A percentile compares a stretch with the other conserved stretches of the same genome.
Conservation (phyloP, 768 basidiomycete genomes). For the Xerocomellus chrysenteron region DNA sequence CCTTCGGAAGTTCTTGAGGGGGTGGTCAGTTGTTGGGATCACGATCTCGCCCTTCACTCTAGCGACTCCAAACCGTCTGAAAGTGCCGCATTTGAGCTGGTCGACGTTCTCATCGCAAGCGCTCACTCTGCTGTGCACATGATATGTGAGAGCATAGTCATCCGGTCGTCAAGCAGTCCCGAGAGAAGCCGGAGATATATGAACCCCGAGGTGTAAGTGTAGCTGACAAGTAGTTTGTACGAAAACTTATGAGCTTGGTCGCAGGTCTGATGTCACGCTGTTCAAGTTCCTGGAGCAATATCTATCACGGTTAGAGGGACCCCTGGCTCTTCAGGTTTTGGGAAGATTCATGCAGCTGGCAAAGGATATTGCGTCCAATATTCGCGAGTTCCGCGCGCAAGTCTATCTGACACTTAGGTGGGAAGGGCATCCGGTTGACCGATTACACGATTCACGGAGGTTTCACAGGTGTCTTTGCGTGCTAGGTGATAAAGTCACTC, state of each 20-base stretch:
- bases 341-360: slow-evolving; percentile 69
- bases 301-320: slow-evolving; percentile 78
- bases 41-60: slow-evolving; percentile 46
- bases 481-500: slow-evolving; percentile 78
- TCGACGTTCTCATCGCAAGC: slow-evolving; percentile 80
- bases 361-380: slow-evolving; percentile 68
- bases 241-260: slow-evolving; percentile 3
- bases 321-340: slow-evolving; percentile 94
- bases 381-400: slow-evolving; percentile 68
- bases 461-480: slow-evolving; percentile 66
- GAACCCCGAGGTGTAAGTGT: slow-evolving; percentile 65
- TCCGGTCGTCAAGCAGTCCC: slow-evolving; percentile 51
- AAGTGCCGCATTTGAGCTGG: slow-evolving; percentile 70
- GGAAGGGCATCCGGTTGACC: slow-evolving; percentile 10
- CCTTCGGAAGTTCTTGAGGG: slow-evolving; percentile 82
- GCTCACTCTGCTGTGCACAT: slow-evolving; percentile 87
- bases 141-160: slow-evolving; percentile 78
- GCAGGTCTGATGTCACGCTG: slow-evolving; percentile 68
- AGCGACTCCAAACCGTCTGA: slow-evolving; percentile 41
- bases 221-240: neutral
- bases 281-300: slow-evolving; percentile 91
- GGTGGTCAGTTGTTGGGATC: slow-evolving; percentile 79
- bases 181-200: slow-evolving; percentile 63
- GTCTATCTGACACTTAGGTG: slow-evolving; percentile 75
- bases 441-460: slow-evolving; percentile 7